Conservation (phyloP, 1,284 basidiomycete species). For the Marasmius tenuissimus region DNA sequence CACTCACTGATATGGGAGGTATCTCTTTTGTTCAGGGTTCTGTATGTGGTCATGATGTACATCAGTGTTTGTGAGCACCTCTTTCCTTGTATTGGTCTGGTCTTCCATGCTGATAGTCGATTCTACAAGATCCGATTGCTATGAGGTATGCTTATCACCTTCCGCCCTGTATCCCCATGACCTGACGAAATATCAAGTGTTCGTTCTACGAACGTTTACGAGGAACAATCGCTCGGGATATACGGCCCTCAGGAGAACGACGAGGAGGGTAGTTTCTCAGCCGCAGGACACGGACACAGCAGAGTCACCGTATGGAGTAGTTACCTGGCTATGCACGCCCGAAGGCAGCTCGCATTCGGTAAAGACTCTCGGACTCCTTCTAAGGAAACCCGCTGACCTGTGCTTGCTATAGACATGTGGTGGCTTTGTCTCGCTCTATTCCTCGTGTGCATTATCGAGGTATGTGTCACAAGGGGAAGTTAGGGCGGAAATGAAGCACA, state of each 20-base stretch:
- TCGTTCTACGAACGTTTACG: slow-evolving; percentile 98
- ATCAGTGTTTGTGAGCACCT: slow-evolving; percentile 66
- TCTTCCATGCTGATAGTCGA: background rate
- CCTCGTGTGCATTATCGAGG: slow-evolving; percentile 87
- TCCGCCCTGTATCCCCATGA: background rate
- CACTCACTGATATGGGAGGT: background rate
- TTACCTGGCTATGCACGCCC: slow-evolving; percentile 79
- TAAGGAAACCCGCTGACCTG: background rate
- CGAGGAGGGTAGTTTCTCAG: slow-evolving; percentile 48
- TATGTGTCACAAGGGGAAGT: slow-evolving; percentile 29
- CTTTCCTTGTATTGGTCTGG: background rate
- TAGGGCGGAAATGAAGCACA: background rate
- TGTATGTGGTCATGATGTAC: slow-evolving; percentile 92
- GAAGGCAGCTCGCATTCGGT: slow-evolving; percentile 89
- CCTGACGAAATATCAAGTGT: slow-evolving; percentile 51
- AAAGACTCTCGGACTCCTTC: slow-evolving; percentile 16
- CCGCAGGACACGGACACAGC: slow-evolving; percentile 32
- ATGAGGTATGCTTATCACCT: slow-evolving; percentile 50
- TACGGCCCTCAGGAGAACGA: slow-evolving; percentile 53
- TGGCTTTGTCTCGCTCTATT: slow-evolving; percentile 81
- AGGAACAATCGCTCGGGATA: slow-evolving; percentile 84
- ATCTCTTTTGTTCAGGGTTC: slow-evolving; percentile 50
- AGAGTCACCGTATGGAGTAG: slow-evolving; percentile 70
- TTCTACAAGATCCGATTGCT: slow-evolving; percentile 61
- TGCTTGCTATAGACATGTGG: slow-evolving; percentile 73